These are phyloP conservation scores for Diplosphaera chodatii DNA, from an alignment of 139 green algal species.

Conservation along the genomic window DNA sequence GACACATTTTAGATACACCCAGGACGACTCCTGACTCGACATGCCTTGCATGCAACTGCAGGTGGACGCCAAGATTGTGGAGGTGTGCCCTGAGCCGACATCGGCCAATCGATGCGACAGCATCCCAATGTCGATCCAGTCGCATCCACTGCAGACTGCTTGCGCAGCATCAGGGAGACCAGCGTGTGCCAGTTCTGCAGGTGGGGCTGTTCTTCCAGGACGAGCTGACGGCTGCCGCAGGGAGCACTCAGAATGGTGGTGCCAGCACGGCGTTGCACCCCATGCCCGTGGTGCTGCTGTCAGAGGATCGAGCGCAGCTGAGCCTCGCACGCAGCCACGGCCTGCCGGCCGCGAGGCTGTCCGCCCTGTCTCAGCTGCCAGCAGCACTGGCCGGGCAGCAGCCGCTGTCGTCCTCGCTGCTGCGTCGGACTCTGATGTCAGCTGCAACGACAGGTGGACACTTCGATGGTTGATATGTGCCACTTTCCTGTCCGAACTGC, in stretches of 20 bases:
- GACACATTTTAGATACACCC: too few relatives aligned
- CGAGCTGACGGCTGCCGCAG: constrained; percentile 5
- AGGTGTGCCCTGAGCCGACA: constrained; percentile 25
- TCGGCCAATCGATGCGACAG: too few relatives aligned
- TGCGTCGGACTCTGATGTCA: constrained; percentile 10
- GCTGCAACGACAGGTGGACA: constrained; percentile 2
- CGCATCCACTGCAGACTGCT: too few relatives aligned
- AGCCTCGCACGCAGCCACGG: constrained; percentile 49
- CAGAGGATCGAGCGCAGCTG: constrained; percentile 70
- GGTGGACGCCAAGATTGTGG: constrained; percentile 46
- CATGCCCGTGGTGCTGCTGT: constrained; percentile 65
- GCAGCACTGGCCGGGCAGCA: not conserved
- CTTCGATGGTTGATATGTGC: not conserved
- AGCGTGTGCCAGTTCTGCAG: too few relatives aligned
- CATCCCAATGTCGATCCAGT: too few relatives aligned
- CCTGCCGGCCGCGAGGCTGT: constrained; percentile 47
- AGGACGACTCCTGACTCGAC: not conserved
- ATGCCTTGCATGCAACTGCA: not conserved
- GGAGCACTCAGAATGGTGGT: too few relatives aligned
- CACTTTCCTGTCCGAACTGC: too few relatives aligned
- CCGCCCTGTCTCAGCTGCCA: constrained; percentile 9
- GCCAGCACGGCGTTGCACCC: too few relatives aligned
- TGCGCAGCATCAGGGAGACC: too few relatives aligned
- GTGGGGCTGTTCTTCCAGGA: constrained; percentile 66
- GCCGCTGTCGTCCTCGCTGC: constrained; percentile 7